These are phyloP conservation scores for Salix caprea DNA, from an alignment of 345 rosid species.

Conservation along the genomic window DNA sequence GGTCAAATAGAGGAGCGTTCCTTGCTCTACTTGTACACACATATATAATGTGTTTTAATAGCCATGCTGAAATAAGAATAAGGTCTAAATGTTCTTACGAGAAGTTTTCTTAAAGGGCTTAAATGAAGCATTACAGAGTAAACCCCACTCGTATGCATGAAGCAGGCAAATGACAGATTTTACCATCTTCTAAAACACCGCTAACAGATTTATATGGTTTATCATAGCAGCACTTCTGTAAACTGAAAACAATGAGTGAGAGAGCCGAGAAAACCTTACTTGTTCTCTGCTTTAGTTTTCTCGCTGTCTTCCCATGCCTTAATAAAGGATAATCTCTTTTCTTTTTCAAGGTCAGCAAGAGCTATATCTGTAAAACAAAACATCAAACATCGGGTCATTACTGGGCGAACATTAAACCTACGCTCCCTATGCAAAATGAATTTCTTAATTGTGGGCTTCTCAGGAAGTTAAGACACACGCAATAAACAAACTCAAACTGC, in stretches of 20 bases:
- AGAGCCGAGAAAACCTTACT: constrained; percentile 36
- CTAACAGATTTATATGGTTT: neutral
- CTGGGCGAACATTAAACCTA: neutral
- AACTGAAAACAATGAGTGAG: neutral
- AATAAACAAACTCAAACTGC: neutral
- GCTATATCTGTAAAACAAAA: constrained; percentile 58
- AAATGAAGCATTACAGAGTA: neutral
- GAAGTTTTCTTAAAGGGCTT: neutral
- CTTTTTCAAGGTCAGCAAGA: constrained; percentile 76
- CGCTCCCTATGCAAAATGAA: neutral
- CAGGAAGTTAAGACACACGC: neutral
- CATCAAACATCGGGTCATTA: neutral
- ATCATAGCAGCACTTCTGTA: neutral
- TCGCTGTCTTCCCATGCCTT: constrained; percentile 95
- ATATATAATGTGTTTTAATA: neutral
- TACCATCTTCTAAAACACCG: neutral
- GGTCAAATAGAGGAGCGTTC: neutral
- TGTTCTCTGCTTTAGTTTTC: constrained; percentile 75
- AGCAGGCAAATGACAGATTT: neutral
- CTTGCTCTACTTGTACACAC: neutral
- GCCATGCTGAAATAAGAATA: neutral
- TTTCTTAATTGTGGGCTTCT: neutral
- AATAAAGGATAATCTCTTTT: constrained; percentile 51
- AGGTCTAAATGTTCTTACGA: neutral
- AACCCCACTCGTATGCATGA: neutral